Evolutionary conservation across 345 rosid genomes (phyloP), one percentile per base, ranked within the genome.

Genomic region (Arabidopsis arenosa): DNA sequence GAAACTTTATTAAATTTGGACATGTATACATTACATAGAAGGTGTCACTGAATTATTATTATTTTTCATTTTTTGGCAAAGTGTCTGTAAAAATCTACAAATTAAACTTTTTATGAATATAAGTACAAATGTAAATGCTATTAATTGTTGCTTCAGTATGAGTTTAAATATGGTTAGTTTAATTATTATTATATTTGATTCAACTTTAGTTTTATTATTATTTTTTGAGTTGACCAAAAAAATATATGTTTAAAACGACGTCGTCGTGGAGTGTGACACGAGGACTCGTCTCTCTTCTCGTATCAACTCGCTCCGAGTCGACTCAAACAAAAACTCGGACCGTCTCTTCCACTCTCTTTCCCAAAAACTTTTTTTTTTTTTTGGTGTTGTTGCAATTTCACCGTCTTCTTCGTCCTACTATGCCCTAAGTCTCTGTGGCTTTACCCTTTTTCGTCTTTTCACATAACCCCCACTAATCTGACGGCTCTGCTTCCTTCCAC

Each of bases 391-490:
- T 7, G 44, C 6, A 58, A 28, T 39, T 52, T 68, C 73, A 75
- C 74, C 69, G 55, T 75, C 69, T 68, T 75, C 79, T 75, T 67
- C 74, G 68, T 75, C 79, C 68, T 60, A 68, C 30, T 75, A 12
- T 60, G 74, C 79, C 79, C 74, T 68, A 75, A 61, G 32, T 51
- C 74, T 67, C 79, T 76, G 69, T 61, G 69, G 75, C 47, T 75
- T 51, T 78, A 80, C 77, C 92, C 96, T 81, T 86, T 89, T 91
- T 83, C 39, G 91, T 89, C 93, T 77, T 86, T 91, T 88, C 83
- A 65, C 49, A 45, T 52, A 58, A 54, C n/a, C 55, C 62, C 37
- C 55, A 56, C 43, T 86, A 81, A 93, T 77, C 84, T 48, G 44
- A 77, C 90, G 90, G 93, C 86, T 76, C 83, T 85, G 41, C 70